Evolutionary conservation across 2,329 filamentous ascomycete species (phyloP).

Genomic region (Apiospora aurea): DNA sequence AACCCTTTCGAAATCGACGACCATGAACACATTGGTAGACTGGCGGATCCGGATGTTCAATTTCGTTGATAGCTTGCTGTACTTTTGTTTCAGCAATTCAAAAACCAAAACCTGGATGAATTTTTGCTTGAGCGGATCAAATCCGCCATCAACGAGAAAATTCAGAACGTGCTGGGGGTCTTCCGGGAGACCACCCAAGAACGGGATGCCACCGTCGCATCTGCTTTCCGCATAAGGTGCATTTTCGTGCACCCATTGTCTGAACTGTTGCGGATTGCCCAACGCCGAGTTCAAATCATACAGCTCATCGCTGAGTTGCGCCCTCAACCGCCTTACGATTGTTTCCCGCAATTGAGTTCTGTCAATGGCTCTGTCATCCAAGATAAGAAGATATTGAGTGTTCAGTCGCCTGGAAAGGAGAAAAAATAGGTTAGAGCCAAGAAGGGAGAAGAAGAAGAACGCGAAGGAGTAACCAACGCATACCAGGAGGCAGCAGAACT

Average conservation of each 20-base stretch:
- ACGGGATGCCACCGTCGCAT: conserved; percentile 49
- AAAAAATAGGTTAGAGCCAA: neutral
- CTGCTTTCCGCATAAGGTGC: conserved; percentile 37
- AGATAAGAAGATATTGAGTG: conserved; percentile 59
- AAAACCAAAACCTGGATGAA: conserved; percentile 49
- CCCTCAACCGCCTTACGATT: conserved; percentile 59
- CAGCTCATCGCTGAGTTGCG: conserved; percentile 57
- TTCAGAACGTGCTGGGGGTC: conserved; percentile 57
- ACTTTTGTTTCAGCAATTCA: no score
- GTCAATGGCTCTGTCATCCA: conserved; percentile 66
- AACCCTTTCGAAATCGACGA: conserved; percentile 69
- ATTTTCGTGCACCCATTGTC: conserved; percentile 59
- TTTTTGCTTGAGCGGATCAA: conserved; percentile 55
- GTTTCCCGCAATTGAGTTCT: conserved; percentile 50
- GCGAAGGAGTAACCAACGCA: neutral
- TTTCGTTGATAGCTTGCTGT: conserved; percentile 54
- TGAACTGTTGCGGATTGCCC: conserved; percentile 54
- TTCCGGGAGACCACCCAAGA: conserved; percentile 58
- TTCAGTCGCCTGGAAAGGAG: neutral
- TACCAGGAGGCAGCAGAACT: neutral
- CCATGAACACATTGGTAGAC: conserved; percentile 70
- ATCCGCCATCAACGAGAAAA: conserved; percentile 65
- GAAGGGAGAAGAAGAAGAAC: neutral
- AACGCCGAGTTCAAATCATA: no score
- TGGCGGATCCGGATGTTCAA: conserved; percentile 67